These are phyloP conservation scores for Glarea lozoyensis DNA, from an alignment of 495 filamentous ascomycete genomes.

Conservation along the genomic window DNA sequence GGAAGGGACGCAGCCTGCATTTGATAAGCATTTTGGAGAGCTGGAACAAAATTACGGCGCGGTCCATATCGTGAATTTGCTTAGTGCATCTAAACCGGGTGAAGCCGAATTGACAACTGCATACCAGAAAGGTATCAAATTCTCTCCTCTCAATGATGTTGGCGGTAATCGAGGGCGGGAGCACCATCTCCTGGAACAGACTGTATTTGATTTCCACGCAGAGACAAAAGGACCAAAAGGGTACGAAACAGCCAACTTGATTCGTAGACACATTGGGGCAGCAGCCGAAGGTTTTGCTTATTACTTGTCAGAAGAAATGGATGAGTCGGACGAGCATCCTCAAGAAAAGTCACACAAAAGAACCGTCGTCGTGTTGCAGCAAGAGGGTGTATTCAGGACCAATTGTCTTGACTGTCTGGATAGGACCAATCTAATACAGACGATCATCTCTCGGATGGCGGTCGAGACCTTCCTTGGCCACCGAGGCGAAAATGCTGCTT, in stretches of 20 bases:
- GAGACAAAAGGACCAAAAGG: slow-evolving; percentile 81
- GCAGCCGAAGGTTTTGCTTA: slow-evolving; percentile 84
- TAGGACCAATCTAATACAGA: slow-evolving; percentile 92
- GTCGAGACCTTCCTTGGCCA: slow-evolving; percentile 43
- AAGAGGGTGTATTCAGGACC: slow-evolving; percentile 89
- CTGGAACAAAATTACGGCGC: slow-evolving; percentile 80
- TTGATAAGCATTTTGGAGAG: slow-evolving; percentile 84
- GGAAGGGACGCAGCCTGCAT: slow-evolving; percentile 90
- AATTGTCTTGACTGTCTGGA: slow-evolving; percentile 97
- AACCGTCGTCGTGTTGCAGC: slow-evolving; percentile 69
- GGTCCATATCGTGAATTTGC: slow-evolving; percentile 82
- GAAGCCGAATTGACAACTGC: slow-evolving; percentile 72
- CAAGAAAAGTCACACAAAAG: slow-evolving; percentile 30
- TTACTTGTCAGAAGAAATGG: slow-evolving; percentile 68
- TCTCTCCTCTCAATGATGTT: slow-evolving; percentile 53
- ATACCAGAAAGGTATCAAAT: slow-evolving; percentile 66
- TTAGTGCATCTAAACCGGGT: slow-evolving; percentile 76
- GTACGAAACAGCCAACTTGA: slow-evolving; percentile 78
- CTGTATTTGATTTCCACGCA: slow-evolving; percentile 91
- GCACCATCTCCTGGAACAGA: slow-evolving; percentile 62
- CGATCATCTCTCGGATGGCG: slow-evolving; percentile 86
- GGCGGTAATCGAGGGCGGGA: slow-evolving; percentile 40
- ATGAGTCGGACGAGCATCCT: slow-evolving; percentile 31
- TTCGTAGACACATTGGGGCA: slow-evolving; percentile 61
- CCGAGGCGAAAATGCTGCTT: slow-evolving; percentile 50